These are phyloP conservation scores for Penicillium fimorum DNA, from an alignment of 495 filamentous ascomycete genomes.

Conservation along the genomic window DNA sequence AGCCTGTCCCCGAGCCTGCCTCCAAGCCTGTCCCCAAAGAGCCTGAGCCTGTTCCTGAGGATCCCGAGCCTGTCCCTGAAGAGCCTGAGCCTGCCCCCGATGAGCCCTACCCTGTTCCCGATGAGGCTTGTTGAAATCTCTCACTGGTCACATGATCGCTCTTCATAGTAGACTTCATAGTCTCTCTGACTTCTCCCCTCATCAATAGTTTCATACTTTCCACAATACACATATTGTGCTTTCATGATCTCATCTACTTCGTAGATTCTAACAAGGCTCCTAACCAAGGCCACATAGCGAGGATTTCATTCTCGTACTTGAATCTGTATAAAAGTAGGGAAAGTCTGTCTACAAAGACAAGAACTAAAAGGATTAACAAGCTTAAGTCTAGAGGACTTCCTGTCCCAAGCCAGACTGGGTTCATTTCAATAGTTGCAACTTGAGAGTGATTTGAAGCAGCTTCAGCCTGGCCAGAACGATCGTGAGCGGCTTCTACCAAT, in stretches of 20 bases:
- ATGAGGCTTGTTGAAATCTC: too few relatives aligned
- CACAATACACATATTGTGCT: too few relatives aligned
- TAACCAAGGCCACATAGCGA: slow-evolving; percentile 11
- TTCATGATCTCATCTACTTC: too few relatives aligned
- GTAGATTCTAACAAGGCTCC: too few relatives aligned
- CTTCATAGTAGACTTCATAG: too few relatives aligned
- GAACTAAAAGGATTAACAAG: slow-evolving; percentile 8
- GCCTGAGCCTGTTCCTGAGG: background rate
- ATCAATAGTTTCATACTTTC: too few relatives aligned
- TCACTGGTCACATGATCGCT: too few relatives aligned
- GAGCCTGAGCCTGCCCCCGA: slow-evolving; percentile 3
- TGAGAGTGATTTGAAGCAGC: slow-evolving; percentile 9
- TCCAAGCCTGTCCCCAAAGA: slow-evolving; percentile 2
- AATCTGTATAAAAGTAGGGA: slow-evolving; percentile 6
- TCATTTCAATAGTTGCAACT: slow-evolving; percentile 11
- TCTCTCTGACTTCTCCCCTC: too few relatives aligned
- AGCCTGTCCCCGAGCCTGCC: background rate
- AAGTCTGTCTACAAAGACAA: slow-evolving; percentile 12
- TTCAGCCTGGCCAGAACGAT: too few relatives aligned
- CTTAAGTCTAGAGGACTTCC: slow-evolving; percentile 13
- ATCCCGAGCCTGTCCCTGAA: background rate
- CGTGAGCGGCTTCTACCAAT: too few relatives aligned
- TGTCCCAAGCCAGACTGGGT: slow-evolving; percentile 9
- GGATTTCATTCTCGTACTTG: slow-evolving; percentile 12
- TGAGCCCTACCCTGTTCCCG: slow-evolving; percentile 6